Evolutionary conservation across 495 filamentous ascomycete genomes (phyloP).

Genomic region (Apodospora peruviana): DNA sequence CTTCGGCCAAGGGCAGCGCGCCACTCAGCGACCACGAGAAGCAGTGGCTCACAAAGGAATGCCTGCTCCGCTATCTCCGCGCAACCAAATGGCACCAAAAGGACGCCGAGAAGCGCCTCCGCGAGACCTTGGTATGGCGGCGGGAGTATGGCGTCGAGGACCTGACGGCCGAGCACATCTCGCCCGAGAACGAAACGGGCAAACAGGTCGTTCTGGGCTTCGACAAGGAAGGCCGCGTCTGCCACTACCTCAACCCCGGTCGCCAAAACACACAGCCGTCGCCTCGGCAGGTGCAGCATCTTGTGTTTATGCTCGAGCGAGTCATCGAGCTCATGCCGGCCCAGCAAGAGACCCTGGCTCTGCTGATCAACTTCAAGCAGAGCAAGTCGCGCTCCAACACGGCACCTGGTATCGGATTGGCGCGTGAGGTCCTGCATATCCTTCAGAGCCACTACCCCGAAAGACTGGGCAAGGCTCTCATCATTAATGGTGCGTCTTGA

Average conservation of each 20-base stretch:
- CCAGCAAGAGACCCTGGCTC: slow-evolving; percentile 74
- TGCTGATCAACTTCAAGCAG: slow-evolving; percentile 80
- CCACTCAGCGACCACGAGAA: slow-evolving; percentile 74
- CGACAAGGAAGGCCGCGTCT: slow-evolving; percentile 76
- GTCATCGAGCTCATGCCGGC: slow-evolving; percentile 82
- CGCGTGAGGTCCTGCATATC: slow-evolving; percentile 74
- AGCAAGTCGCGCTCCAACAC: slow-evolving; percentile 67
- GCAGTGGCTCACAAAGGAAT: slow-evolving; percentile 88
- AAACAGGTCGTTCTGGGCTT: slow-evolving; percentile 88
- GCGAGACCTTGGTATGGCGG: slow-evolving; percentile 78
- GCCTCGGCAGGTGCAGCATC: slow-evolving; percentile 86
- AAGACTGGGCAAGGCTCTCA: slow-evolving; percentile 78
- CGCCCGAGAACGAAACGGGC: slow-evolving; percentile 87
- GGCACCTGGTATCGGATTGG: slow-evolving; percentile 67
- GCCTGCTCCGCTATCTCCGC: slow-evolving; percentile 85
- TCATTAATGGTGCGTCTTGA: slow-evolving; percentile 67
- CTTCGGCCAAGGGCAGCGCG: slow-evolving; percentile 54
- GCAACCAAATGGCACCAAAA: slow-evolving; percentile 83
- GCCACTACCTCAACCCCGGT: slow-evolving; percentile 81
- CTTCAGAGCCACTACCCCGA: slow-evolving; percentile 94
- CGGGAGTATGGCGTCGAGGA: slow-evolving; percentile 75
- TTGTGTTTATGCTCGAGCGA: slow-evolving; percentile 92
- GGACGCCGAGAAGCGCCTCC: slow-evolving; percentile 71
- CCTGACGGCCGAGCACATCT: slow-evolving; percentile 77
- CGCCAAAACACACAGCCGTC: slow-evolving; percentile 88